phyloP scores from a whole-genome alignment of 768 basidiomycete species.

The Postia placenta region DNA sequence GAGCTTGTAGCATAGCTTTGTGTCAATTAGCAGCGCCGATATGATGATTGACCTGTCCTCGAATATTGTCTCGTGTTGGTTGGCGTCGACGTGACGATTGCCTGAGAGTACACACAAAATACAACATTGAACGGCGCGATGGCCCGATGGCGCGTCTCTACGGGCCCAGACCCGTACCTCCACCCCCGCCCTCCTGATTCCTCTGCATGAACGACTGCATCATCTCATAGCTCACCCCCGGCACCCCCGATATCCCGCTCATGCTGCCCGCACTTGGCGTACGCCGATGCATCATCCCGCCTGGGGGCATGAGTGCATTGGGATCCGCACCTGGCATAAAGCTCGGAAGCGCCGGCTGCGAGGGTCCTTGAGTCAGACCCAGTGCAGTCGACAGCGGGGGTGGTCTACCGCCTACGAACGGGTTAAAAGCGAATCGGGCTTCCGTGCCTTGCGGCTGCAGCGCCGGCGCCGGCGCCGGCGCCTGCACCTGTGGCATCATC shows the following conservation, averaged over 20 bases:
- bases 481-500: too few species aligned
- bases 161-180: constrained; percentile 10
- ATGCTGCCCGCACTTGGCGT: constrained; percentile 12
- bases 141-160: too few species aligned
- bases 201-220: constrained; percentile 42
- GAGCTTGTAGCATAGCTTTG: too few species aligned
- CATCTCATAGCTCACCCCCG: constrained; percentile 34
- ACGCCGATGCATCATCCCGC: constrained; percentile 20
- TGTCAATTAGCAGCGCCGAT: too few species aligned
- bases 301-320: neutral
- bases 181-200: constrained; percentile 25
- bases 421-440: constrained; percentile 6
- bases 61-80: too few species aligned
- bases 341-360: constrained; percentile 1
- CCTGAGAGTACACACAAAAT: too few species aligned
- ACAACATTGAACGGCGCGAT: too few species aligned
- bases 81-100: too few species aligned
- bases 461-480: neutral
- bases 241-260: constrained; percentile 3
- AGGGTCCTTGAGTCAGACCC: neutral
- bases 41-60: too few species aligned
- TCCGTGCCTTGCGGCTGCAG: constrained; percentile 1
- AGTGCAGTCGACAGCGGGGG: constrained; percentile 7
- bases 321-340: neutral
- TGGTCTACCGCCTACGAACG: constrained; percentile 3